A percentile compares a stretch with the other conserved stretches of the same genome.
Evolutionary conservation across 768 basidiomycete genomes (phyloP).

Genomic region (Tylopilus intermedius): DNA sequence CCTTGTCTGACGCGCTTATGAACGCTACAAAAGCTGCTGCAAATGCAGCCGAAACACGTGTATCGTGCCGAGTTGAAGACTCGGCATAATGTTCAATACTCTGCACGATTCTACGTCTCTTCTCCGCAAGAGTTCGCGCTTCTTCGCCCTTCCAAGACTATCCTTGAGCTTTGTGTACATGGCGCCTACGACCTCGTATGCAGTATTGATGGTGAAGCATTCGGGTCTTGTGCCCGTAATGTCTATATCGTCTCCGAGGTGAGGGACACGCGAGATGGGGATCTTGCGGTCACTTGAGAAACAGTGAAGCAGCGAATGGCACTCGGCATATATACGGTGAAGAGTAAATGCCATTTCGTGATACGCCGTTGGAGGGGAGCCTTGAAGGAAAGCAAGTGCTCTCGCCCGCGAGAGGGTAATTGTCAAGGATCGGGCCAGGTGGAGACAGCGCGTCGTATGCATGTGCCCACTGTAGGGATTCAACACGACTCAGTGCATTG

Average conservation of each 20-base stretch:
- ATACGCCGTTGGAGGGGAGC: conserved; percentile 70
- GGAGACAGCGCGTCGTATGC: conserved; percentile 39
- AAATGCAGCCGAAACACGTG: conserved; percentile 82
- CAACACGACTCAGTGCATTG: conserved; percentile 39
- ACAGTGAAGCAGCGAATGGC: conserved; percentile 70
- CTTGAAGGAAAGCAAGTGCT: conserved; percentile 70
- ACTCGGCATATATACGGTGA: conserved; percentile 74
- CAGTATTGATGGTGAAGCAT: conserved; percentile 76
- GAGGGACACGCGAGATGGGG: conserved; percentile 73
- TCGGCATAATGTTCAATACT: conserved; percentile 78
- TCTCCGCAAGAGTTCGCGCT: conserved; percentile 76
- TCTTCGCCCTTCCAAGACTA: conserved; percentile 71
- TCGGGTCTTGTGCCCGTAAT: conserved; percentile 58
- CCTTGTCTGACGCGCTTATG: conserved; percentile 80
- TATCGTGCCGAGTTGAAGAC: conserved; percentile 80
- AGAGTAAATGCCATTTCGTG: conserved; percentile 87
- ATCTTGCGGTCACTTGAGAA: conserved; percentile 86
- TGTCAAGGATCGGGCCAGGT: conserved; percentile 45
- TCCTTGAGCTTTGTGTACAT: conserved; percentile 75
- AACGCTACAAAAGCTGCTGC: conserved; percentile 90
- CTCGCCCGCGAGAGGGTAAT: conserved; percentile 58
- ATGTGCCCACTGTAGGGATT: conserved; percentile 74
- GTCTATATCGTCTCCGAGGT: conserved; percentile 73
- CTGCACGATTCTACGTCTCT: conserved; percentile 58
- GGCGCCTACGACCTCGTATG: conserved; percentile 60